A percentile compares a stretch with the other conserved stretches of the same genome.
Evolutionary conservation across 768 basidiomycete genomes (phyloP).

Genomic region (Stropharia rugosoannulata): DNA sequence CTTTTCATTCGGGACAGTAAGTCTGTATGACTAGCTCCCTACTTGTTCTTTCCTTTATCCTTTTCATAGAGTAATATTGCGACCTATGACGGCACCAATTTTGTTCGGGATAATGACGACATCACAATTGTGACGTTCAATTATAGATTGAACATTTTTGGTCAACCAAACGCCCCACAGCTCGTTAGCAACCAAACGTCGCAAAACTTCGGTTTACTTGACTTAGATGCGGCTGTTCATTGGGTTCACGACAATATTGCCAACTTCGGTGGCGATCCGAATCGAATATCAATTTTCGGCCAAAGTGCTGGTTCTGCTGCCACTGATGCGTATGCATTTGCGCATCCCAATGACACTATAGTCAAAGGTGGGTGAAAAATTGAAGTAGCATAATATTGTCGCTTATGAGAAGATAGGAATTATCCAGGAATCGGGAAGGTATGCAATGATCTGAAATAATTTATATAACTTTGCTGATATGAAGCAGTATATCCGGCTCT

Average conservation of each 20-base stretch:
- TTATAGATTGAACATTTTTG: conserved; percentile 40
- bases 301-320: conserved; percentile 36
- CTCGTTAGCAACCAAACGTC: conserved; percentile 19
- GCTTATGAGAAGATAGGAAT: background rate
- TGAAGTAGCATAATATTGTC: background rate
- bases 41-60: background rate
- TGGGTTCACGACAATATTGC: conserved; percentile 50
- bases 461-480: too few species aligned
- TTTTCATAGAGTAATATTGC: conserved; percentile 26
- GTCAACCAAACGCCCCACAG: conserved; percentile 38
- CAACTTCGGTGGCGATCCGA: conserved; percentile 40
- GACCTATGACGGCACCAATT: conserved; percentile 25
- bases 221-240: conserved; percentile 38
- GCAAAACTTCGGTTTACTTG: conserved; percentile 40
- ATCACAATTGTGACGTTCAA: conserved; percentile 36
- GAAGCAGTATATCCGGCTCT: too few species aligned
- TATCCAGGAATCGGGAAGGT: conserved; percentile 6
- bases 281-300: conserved; percentile 35
- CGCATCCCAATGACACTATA: conserved; percentile 32
- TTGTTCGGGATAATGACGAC: conserved; percentile 34
- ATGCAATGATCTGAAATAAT: background rate
- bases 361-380: conserved; percentile 17
- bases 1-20: conserved; percentile 34
- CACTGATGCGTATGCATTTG: conserved; percentile 32
- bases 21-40: conserved; percentile 3